Percentiles rank a stretch among this genome's conserved stretches.
These are phyloP conservation scores for Aspergillus thermomutatus DNA, from an alignment of 2,329 filamentous ascomycete species.

Conservation along the genomic window DNA sequence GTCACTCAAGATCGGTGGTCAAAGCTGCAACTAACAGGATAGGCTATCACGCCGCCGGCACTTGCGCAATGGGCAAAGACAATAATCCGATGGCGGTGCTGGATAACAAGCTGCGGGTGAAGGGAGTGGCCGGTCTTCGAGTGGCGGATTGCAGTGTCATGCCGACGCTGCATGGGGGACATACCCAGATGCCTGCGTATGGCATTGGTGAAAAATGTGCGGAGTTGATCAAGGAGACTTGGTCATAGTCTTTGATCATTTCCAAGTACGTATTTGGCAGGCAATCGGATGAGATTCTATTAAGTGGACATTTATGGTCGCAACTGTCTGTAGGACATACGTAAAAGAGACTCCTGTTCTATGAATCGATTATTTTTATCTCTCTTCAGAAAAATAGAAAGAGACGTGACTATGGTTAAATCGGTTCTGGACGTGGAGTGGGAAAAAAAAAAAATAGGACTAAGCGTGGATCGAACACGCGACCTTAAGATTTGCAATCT, in stretches of 20 bases:
- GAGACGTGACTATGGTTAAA: no score
- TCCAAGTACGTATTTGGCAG: background rate
- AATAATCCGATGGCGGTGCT: slow-evolving; percentile 51
- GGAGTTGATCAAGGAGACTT: slow-evolving; percentile 48
- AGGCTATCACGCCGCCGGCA: slow-evolving; percentile 58
- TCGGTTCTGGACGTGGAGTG: background rate
- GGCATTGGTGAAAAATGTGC: slow-evolving; percentile 55
- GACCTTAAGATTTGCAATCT: background rate
- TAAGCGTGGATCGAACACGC: background rate
- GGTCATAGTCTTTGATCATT: slow-evolving; percentile 5
- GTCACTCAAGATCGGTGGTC: slow-evolving; percentile 13
- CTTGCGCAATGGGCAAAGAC: slow-evolving; percentile 53
- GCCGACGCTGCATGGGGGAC: slow-evolving; percentile 49
- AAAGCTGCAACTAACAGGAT: background rate
- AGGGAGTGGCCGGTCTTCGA: slow-evolving; percentile 51
- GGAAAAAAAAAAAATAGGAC: background rate
- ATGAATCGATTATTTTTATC: no score
- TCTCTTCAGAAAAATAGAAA: no score
- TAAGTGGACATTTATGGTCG: background rate
- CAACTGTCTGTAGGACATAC: background rate
- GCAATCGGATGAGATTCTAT: background rate
- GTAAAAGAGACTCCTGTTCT: background rate
- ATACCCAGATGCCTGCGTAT: slow-evolving; percentile 58
- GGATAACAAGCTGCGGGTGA: slow-evolving; percentile 52
- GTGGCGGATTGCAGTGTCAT: slow-evolving; percentile 55